These are phyloP conservation scores for Xylaria venustula DNA, from an alignment of 495 filamentous ascomycete species.

Conservation along the genomic window DNA sequence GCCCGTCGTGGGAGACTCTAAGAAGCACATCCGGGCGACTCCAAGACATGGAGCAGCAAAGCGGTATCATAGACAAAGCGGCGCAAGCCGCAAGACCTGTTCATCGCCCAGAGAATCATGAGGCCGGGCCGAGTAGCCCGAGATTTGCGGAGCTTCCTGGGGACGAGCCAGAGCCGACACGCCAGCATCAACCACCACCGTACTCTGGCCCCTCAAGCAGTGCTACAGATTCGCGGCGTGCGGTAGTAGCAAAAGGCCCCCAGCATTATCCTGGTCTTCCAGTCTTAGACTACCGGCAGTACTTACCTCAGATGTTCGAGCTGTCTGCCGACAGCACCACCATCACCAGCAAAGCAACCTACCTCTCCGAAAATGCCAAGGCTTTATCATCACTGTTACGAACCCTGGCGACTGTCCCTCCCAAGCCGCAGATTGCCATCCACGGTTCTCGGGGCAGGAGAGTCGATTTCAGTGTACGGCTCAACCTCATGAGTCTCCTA, in stretches of 20 bases:
- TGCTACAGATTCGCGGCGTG: constrained; percentile 20
- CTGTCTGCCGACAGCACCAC: constrained; percentile 47
- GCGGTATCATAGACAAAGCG: background rate
- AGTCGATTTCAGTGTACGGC: constrained; percentile 49
- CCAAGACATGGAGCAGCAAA: constrained; percentile 3
- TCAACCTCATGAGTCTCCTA: constrained; percentile 54
- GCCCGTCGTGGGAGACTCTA: background rate
- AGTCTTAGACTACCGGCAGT: constrained; percentile 49
- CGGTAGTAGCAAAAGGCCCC: constrained; percentile 23
- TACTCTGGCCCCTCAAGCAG: constrained; percentile 43
- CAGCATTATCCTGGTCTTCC: constrained; percentile 47
- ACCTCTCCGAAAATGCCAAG: constrained; percentile 39
- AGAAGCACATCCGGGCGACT: background rate
- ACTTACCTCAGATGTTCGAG: constrained; percentile 45
- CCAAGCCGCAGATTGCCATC: constrained; percentile 51
- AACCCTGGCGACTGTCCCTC: constrained; percentile 47
- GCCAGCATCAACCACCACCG: constrained; percentile 35
- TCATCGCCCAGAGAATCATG: background rate
- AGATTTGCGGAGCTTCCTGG: background rate
- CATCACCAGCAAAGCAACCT: constrained; percentile 40
- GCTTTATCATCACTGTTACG: constrained; percentile 45
- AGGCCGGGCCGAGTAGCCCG: background rate
- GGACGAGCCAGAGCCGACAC: background rate
- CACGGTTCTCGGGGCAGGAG: constrained; percentile 34
- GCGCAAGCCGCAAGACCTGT: background rate